Evolutionary conservation across 1,284 basidiomycete species (phyloP), one percentile per base, ranked within the genome.

Genomic region (Naganishia cerealis): DNA sequence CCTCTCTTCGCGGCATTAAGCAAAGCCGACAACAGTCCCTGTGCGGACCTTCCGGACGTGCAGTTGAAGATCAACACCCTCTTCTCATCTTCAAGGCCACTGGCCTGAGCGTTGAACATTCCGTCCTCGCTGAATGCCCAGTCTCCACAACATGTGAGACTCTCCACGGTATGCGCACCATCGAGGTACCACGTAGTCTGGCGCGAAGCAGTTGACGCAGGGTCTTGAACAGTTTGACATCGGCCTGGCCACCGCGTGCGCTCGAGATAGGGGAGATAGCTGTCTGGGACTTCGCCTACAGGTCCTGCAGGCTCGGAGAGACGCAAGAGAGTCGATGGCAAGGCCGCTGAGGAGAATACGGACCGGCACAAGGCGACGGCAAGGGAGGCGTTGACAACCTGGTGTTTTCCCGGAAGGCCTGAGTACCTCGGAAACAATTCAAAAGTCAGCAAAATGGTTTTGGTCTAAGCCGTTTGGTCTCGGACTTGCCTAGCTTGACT

Each of bases 131-230:
- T 71, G 73, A 76, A 79, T 21, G 75, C 79, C 96, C 96, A 99
- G 70, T 90, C 83, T 21, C 90, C 86, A 74, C 94, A 95, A 69
- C 88, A 91, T 55, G 86, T 84, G 38, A 99, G 83, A 75, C 92
- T 96, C 78, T 99, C 96, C 15, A 86, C 81, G 0, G 96, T 99
- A 78, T 99, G 96, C 15, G 95, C 94, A 1, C 96, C 96, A 78
- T 99, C 96, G 29, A 99, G 83, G 78, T 89, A 92, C 93, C 94
- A 99, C 0, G 86, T 90, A 12, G 86, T 82, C 5, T 75, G 2
- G 77, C 50, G 62, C 83, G 75, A 26, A 6, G 33, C 46, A 26
- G 69, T 53, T 8, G 72, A 72, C 13, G 62, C 76, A 1, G 87
- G 87, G 72, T 92, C 89, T 3, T 73, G 70, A 8, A 96, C 87